Percentiles rank a stretch among this genome's conserved stretches.
Conservation (phyloP, 768 basidiomycete species). For the Macrolepiota fuliginosa region DNA sequence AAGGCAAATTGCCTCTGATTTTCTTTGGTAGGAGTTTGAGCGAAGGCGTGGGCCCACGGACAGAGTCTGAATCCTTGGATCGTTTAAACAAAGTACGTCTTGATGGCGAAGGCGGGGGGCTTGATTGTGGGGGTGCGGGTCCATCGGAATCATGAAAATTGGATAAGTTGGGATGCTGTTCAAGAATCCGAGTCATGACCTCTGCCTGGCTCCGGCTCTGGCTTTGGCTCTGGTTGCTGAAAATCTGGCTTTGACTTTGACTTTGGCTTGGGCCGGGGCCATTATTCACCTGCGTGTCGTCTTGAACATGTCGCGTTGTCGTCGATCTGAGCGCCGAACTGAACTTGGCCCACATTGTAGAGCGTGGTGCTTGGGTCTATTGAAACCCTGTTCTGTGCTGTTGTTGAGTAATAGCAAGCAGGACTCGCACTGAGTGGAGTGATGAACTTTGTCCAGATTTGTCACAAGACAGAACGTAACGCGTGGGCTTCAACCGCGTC, state of each 20-base stretch:
- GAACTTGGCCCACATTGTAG: slow-evolving; percentile 61
- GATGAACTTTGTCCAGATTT: slow-evolving; percentile 7
- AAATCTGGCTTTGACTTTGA: neutral
- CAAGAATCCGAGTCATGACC: slow-evolving; percentile 50
- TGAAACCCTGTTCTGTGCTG: neutral
- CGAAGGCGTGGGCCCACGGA: slow-evolving; percentile 31
- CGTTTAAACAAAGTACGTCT: slow-evolving; percentile 54
- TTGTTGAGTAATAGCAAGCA: neutral
- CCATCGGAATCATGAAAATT: slow-evolving; percentile 45
- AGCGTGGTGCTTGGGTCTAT: neutral
- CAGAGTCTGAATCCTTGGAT: slow-evolving; percentile 42
- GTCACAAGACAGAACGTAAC: slow-evolving; percentile 12
- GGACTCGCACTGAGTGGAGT: neutral
- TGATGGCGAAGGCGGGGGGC: slow-evolving; percentile 51
- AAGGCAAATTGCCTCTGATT: slow-evolving; percentile 33
- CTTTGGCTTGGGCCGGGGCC: neutral
- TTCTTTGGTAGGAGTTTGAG: slow-evolving; percentile 48
- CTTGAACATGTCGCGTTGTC: slow-evolving; percentile 23
- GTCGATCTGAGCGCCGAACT: slow-evolving; percentile 50
- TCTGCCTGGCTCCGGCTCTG: slow-evolving; percentile 25
- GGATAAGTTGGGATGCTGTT: slow-evolving; percentile 63
- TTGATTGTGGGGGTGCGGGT: slow-evolving; percentile 21
- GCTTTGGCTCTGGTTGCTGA: neutral
- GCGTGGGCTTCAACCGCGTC: slow-evolving; percentile 11
- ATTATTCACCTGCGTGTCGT: slow-evolving; percentile 22